Evolutionary conservation across 768 basidiomycete species (phyloP), one percentile per base, ranked within the genome.

Genomic region (Leucocoprinus birnbaumii): DNA sequence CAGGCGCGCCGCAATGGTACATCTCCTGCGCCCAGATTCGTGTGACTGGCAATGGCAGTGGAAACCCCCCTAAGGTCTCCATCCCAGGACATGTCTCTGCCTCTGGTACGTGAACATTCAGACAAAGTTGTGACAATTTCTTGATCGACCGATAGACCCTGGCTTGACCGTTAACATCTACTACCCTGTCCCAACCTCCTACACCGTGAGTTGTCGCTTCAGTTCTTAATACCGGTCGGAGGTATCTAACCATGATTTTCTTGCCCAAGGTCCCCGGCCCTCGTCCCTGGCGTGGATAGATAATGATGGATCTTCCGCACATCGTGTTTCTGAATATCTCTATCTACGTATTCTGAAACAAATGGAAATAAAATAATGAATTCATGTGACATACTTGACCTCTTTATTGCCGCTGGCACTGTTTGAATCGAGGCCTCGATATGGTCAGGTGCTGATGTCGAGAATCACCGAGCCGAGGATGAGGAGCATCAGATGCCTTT

Each of bases 61-160:
- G 31, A 5, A 31, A 5, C 11, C 31, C 31, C 11, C 31, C 31
- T 11, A 5, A 5, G 5, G 31, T 31, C 11, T 5, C 31, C 11
- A 31, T 31, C 11, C 31, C 31, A 5, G 31, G 31, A 54, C 74
- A 77, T 51, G 74, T 76, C 56, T 65, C 72, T 14, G 61, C 73
- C 19, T 54, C 59, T 49, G 73, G 72, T 70, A 57, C 58, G 65
- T 42, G 11, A 31, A 31, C 11, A 11, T 31, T 5, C 31, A 31
- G 31, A 31, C 6, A 3, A 1, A 16, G 8, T 16, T 27, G n/a
- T 25, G 25, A 46, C 13, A 7, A 1, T 46, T 46, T 7, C 8
- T 9, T 16, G 13, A 3, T 26, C 25, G 31, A 11, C 11, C 31
- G 5, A 31, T 11, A 31, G 31, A 31, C 6, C 31, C 31, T 31